Percentiles rank a stretch among this genome's conserved stretches.
phyloP scores from a whole-genome alignment of 2,329 filamentous ascomycete genomes.

The Nemania sp. region DNA sequence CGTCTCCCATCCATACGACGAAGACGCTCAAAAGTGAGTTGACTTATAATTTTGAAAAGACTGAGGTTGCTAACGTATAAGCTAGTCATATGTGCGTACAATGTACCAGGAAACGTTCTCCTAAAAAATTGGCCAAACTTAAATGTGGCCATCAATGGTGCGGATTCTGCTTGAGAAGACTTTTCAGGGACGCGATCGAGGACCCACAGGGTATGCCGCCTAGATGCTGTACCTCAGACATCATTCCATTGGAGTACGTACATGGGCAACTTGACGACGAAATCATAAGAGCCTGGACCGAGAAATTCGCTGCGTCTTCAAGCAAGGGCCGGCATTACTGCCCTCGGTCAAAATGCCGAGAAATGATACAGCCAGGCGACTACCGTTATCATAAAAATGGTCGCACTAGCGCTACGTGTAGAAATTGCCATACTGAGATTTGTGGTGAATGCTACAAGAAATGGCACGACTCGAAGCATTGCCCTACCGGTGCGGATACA shows the following conservation, averaged over 20 bases:
- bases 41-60: neutral
- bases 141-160: constrained; percentile 84
- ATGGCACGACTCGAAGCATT: constrained; percentile 71
- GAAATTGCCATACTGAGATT: constrained; percentile 71
- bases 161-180: constrained; percentile 70
- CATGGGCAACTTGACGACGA: constrained; percentile 71
- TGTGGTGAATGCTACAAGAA: constrained; percentile 74
- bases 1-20: constrained; percentile 33
- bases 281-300: constrained; percentile 81
- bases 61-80: constrained; percentile 26
- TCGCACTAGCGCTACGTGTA: constrained; percentile 70
- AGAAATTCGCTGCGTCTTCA: constrained; percentile 76
- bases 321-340: constrained; percentile 78
- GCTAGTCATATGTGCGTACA: constrained; percentile 70
- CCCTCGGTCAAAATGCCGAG: constrained; percentile 70
- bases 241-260: constrained; percentile 76
- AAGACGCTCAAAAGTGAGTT: constrained; percentile 32
- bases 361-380: constrained; percentile 76
- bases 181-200: constrained; percentile 74
- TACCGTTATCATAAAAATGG: constrained; percentile 60
- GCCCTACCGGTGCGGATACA: constrained; percentile 71
- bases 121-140: constrained; percentile 68
- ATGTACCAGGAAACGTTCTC: constrained; percentile 70
- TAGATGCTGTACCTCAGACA: constrained; percentile 72
- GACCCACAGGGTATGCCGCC: constrained; percentile 86